Evolutionary conservation across 352 stramenopile species (phyloP), one percentile per base, ranked within the genome.

Genomic region (Nothophytophthora sp.): DNA sequence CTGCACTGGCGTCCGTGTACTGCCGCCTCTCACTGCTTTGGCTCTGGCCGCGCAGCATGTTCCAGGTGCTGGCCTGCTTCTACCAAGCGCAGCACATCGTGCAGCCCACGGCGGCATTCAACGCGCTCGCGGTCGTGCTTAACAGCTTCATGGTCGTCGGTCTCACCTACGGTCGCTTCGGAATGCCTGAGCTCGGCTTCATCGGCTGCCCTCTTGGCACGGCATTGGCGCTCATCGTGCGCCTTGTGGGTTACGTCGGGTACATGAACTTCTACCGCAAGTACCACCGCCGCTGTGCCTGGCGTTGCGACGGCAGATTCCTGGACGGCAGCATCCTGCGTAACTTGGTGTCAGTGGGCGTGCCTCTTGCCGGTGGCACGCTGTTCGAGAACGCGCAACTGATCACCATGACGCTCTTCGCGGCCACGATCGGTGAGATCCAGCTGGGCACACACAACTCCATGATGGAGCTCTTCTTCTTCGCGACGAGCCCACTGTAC

Each of bases 381-480:
- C 33, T 92, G 9, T 88, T 96, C 34, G 86, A 96, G 55, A 88
- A 96, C 59, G 57, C 73, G 25, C 83, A 94, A 67, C 61, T 96
- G 1, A 68, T 89, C 38, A 83, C 69, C 35, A 89, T 96, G 67
- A 77, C 81, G 42, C 50, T 94, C 15, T 88, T 92, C 20, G 74
- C 86, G 6, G 78, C 73, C 25, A 71, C 50, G 24, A 83, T 93
- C 56, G 74, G 80, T 22, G 70, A 93, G 48, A 51, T 87, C 4
- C 80, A 93, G 48, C 61, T 95, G 11, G 81, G 74, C 18, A 73
- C 85, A 13, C 81, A 95, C 58, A 92, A 86, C 53, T 73, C 81
- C 13, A 94, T 93, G 82, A 86, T 94, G 67, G 84, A 93, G 60
- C 58, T 93, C 23, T 90, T 94, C 60, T 86, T 87, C 60, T 87